Percentiles rank a stretch among this genome's conserved stretches.
phyloP scores from a whole-genome alignment of 192 early-diverging fungal genomes.

The Podila horticola region DNA sequence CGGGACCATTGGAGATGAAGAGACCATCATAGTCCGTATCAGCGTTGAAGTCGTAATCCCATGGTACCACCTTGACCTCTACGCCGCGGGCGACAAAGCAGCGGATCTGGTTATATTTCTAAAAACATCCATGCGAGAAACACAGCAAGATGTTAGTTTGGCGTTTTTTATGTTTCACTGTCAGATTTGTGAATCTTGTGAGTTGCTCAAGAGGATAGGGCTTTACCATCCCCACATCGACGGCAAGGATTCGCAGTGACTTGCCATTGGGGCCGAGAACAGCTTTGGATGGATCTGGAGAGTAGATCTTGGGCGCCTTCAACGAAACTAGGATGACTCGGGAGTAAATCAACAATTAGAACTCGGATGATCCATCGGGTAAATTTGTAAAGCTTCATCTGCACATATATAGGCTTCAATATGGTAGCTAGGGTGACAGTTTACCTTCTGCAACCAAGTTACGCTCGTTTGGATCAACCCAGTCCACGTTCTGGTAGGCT shows the following conservation, averaged over 20 bases:
- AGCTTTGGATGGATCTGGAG: constrained; percentile 65
- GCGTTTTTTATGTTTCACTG: too few relatives aligned
- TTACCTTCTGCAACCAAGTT: constrained; percentile 90
- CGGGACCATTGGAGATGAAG: constrained; percentile 95
- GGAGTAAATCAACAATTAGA: constrained; percentile 1
- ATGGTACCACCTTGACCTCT: constrained; percentile 93
- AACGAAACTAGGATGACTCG: constrained; percentile 71
- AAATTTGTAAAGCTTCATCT: too few relatives aligned
- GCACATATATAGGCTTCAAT: too few relatives aligned
- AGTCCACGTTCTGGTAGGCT: constrained; percentile 85
- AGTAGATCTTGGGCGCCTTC: constrained; percentile 83
- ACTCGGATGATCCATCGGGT: neutral
- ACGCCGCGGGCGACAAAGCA: constrained; percentile 97
- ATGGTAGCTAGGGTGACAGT: too few relatives aligned
- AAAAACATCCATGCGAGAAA: neutral
- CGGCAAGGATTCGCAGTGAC: constrained; percentile 84
- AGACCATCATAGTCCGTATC: constrained; percentile 89
- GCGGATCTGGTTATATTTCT: constrained; percentile 98
- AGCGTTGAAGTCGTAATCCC: constrained; percentile 92
- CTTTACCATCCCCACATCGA: constrained; percentile 93
- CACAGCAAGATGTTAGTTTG: too few relatives aligned
- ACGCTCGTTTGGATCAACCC: constrained; percentile 92
- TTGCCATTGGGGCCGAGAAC: constrained; percentile 68
- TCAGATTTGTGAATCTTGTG: too few relatives aligned
- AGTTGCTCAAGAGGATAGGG: too few relatives aligned